Evolutionary conservation across 192 early-diverging fungal species (phyloP).

Genomic region (Coemansia sp.): DNA sequence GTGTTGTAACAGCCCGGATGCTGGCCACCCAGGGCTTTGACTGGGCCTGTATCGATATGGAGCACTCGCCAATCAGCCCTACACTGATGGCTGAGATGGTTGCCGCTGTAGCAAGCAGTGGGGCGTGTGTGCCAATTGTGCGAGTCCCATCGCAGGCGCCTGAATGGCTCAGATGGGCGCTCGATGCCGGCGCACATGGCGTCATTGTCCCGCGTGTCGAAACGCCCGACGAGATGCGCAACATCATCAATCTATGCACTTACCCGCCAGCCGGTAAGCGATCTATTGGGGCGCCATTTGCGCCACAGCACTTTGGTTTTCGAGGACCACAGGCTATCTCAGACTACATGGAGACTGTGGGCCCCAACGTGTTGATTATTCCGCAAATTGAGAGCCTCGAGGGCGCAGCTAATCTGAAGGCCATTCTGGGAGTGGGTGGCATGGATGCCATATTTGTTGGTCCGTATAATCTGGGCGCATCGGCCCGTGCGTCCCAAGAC

Average conservation of each 20-base stretch:
- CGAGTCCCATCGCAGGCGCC: slow-evolving; percentile 50
- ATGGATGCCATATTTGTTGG: slow-evolving; percentile 49
- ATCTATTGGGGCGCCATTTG: slow-evolving; percentile 42
- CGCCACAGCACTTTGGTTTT: slow-evolving; percentile 34
- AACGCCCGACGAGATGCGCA: slow-evolving; percentile 45
- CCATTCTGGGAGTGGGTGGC: slow-evolving; percentile 33
- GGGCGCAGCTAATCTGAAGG: slow-evolving; percentile 34
- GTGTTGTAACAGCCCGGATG: slow-evolving; percentile 43
- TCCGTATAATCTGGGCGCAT: slow-evolving; percentile 38
- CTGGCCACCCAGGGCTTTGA: slow-evolving; percentile 50
- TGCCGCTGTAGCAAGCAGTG: slow-evolving; percentile 49
- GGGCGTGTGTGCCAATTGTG: slow-evolving; percentile 48
- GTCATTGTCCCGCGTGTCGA: slow-evolving; percentile 50
- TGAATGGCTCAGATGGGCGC: slow-evolving; percentile 54
- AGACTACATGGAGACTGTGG: slow-evolving; percentile 35
- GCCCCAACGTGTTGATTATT: slow-evolving; percentile 43
- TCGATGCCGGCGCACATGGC: slow-evolving; percentile 51
- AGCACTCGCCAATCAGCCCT: slow-evolving; percentile 46
- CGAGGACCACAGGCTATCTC: slow-evolving; percentile 32
- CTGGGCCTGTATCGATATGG: slow-evolving; percentile 57
- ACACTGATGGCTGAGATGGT: slow-evolving; percentile 55
- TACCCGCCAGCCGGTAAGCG: slow-evolving; percentile 47
- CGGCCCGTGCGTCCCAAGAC: slow-evolving; percentile 25
- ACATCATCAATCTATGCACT: slow-evolving; percentile 21
- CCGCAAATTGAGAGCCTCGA: slow-evolving; percentile 53